Conservation (phyloP, 1,139 yeast genomes). For the Taiozyma sp. region DNA sequence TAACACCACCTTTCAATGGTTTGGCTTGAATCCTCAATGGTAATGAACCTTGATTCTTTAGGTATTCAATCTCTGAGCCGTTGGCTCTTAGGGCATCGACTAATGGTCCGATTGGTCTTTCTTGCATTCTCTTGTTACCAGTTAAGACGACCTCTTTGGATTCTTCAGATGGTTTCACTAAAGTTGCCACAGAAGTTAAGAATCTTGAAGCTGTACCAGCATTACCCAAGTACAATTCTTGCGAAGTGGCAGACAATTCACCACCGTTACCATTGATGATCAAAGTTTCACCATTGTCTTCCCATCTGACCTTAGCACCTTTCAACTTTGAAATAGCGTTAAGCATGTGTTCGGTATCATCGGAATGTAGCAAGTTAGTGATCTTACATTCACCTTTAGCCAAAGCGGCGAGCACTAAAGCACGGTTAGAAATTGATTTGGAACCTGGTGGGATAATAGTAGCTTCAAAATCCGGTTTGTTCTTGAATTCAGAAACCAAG, state of each 20-base stretch:
- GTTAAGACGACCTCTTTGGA: slow-evolving; percentile 60
- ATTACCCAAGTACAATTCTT: slow-evolving; percentile 82
- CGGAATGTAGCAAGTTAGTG: slow-evolving; percentile 85
- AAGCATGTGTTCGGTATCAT: slow-evolving; percentile 94
- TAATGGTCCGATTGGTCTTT: slow-evolving; percentile 94
- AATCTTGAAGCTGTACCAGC: slow-evolving; percentile 99
- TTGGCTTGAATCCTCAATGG: slow-evolving; percentile 77
- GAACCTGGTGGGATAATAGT: slow-evolving; percentile 89
- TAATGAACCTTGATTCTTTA: slow-evolving; percentile 75
- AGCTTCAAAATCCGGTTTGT: slow-evolving; percentile 27
- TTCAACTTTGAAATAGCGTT: slow-evolving; percentile 74
- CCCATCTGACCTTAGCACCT: slow-evolving; percentile 77
- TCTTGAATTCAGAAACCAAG: slow-evolving; percentile 54
- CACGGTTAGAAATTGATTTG: slow-evolving; percentile 93
- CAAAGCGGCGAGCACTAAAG: slow-evolving; percentile 86
- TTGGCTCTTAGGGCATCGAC: slow-evolving; percentile 85
- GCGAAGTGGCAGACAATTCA: slow-evolving; percentile 46
- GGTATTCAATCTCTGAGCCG: slow-evolving; percentile 71
- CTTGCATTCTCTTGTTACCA: slow-evolving; percentile 97
- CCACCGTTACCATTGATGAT: slow-evolving; percentile 91
- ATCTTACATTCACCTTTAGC: slow-evolving; percentile 83
- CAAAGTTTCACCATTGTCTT: slow-evolving; percentile 85
- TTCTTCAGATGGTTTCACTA: slow-evolving; percentile 50
- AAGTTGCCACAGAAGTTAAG: slow-evolving; percentile 84
- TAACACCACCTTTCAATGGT: slow-evolving; percentile 83